A percentile compares a stretch with the other conserved stretches of the same genome.
These are phyloP conservation scores for Tricladium varicosporioides DNA, from an alignment of 2,329 filamentous ascomycete species.

Conservation along the genomic window DNA sequence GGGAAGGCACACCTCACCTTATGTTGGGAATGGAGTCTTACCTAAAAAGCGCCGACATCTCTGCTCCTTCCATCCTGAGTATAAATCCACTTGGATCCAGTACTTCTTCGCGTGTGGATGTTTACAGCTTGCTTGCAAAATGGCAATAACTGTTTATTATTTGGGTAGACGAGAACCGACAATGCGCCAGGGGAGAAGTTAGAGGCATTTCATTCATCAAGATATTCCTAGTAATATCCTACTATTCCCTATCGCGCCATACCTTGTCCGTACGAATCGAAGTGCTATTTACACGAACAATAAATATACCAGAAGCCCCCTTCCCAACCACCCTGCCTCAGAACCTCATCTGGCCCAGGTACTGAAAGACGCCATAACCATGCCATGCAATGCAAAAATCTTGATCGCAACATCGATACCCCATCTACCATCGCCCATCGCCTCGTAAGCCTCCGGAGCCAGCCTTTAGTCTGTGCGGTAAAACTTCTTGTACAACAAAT, in stretches of 20 bases:
- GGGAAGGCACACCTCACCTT: too few relatives aligned
- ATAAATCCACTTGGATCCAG: too few relatives aligned
- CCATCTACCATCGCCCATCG: conserved; percentile 13
- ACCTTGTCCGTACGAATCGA: conserved; percentile 16
- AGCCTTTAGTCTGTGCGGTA: conserved; percentile 62
- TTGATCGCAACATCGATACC: not conserved
- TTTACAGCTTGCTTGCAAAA: too few relatives aligned
- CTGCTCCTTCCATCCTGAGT: too few relatives aligned
- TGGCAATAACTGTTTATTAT: too few relatives aligned
- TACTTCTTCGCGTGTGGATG: too few relatives aligned
- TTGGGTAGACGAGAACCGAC: not conserved
- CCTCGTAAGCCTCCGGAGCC: not conserved
- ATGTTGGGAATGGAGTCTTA: too few relatives aligned
- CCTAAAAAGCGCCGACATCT: too few relatives aligned
- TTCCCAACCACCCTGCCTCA: not conserved
- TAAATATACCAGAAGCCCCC: conserved; percentile 15
- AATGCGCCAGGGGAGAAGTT: not conserved
- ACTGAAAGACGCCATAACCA: conserved; percentile 25
- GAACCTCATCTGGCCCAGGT: conserved; percentile 10
- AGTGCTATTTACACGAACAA: conserved; percentile 29
- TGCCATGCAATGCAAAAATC: conserved; percentile 19
- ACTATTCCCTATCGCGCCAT: conserved; percentile 1
- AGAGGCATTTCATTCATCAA: not conserved
- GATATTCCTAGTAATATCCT: conserved; percentile 21
- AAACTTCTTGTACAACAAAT: conserved; percentile 98